Evolutionary conservation across 2,329 filamentous ascomycete genomes (phyloP).

Genomic region (Thermoascus crustaceus): DNA sequence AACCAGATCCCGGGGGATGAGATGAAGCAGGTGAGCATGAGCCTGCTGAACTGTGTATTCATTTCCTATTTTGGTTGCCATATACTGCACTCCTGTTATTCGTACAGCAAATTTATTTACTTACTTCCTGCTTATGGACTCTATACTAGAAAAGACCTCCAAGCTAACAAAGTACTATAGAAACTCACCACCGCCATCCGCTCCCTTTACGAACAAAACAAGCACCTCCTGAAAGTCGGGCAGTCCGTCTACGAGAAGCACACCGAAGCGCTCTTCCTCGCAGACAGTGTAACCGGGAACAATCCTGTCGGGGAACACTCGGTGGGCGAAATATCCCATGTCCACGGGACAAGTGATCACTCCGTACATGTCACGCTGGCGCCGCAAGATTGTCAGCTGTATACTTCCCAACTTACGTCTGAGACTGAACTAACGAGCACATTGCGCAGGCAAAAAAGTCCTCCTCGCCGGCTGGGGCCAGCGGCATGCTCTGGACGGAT

Average conservation of each 20-base stretch:
- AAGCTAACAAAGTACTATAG: background rate
- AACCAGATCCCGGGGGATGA: background rate
- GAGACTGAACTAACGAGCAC: background rate
- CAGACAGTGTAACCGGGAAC: background rate
- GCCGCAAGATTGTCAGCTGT: conserved; percentile 3
- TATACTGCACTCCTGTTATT: too few species aligned
- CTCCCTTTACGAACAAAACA: background rate
- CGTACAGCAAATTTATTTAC: too few species aligned
- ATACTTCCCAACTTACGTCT: background rate
- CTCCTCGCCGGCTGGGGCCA: conserved; percentile 1
- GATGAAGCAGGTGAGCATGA: background rate
- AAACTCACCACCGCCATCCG: background rate
- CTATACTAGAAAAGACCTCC: too few species aligned
- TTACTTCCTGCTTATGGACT: too few species aligned
- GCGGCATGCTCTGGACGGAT: conserved; percentile 1
- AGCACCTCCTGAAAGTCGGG: too few species aligned
- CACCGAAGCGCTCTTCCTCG: conserved; percentile 1
- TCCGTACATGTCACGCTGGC: conserved; percentile 3
- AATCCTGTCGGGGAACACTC: background rate
- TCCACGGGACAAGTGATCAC: conserved; percentile 3
- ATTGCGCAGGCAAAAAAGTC: background rate
- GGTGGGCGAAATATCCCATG: conserved; percentile 1
- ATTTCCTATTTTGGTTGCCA: background rate
- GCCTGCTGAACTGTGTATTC: background rate
- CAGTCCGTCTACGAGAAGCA: background rate